A percentile compares a stretch with the other conserved stretches of the same genome.
Evolutionary conservation across 129 eudicot genomes (phyloP).

Genomic region (sunflower (Helianthus annuus)): HanXRQr2.0-SUNRISE NC_035446.2:142735475-142735974

Average conservation of each 20-base stretch:
- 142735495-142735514: slow-evolving; percentile 97
- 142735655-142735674: slow-evolving; percentile 75
- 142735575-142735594: slow-evolving; percentile 76
- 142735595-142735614: slow-evolving; percentile 69
- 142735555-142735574: slow-evolving; percentile 89
- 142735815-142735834: slow-evolving; percentile 65
- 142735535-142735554: slow-evolving; percentile 98
- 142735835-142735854: slow-evolving; percentile 56
- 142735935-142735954: slow-evolving; percentile 62
- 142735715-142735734: slow-evolving; percentile 76
- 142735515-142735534: slow-evolving; percentile 99
- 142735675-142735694: slow-evolving; percentile 82
- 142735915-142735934: slow-evolving; percentile 63
- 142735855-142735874: slow-evolving; percentile 61
- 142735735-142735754: slow-evolving; percentile 66
- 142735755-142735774: slow-evolving; percentile 70
- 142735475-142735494: slow-evolving; percentile 94
- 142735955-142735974: slow-evolving; percentile 63
- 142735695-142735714: slow-evolving; percentile 71
- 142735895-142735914: slow-evolving; percentile 57
- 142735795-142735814: slow-evolving; percentile 69
- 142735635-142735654: slow-evolving; percentile 74
- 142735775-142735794: slow-evolving; percentile 67
- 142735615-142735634: slow-evolving; percentile 65
- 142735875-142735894: slow-evolving; percentile 59